A percentile compares a stretch with the other conserved stretches of the same genome.
Conservation (phyloP, 345 rosid genomes). For the Eucalyptus polyanthemos region DNA sequence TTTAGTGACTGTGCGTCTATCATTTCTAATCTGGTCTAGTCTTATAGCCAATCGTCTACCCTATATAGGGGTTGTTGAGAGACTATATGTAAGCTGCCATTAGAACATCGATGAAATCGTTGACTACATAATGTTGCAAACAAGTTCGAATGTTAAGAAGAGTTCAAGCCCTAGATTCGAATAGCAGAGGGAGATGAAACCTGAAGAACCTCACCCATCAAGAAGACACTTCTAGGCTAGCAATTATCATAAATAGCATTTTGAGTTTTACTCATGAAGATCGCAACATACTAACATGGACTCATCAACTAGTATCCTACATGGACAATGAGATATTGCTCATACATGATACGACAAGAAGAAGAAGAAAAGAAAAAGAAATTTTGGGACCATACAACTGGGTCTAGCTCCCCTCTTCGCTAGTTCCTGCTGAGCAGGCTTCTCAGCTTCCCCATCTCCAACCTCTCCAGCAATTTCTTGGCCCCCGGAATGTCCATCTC, state of each 20-base stretch:
- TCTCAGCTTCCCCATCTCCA: constrained; percentile 71
- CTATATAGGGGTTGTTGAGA: not conserved
- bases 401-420: not conserved
- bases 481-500: constrained; percentile 90
- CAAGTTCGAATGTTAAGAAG: not conserved
- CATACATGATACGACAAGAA: not conserved
- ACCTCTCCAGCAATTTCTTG: constrained; percentile 66
- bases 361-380: not conserved
- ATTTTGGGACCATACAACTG: not conserved
- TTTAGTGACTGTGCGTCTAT: not conserved
- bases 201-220: not conserved
- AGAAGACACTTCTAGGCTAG: not conserved
- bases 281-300: not conserved
- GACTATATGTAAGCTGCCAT: not conserved
- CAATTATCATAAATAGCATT: not conserved
- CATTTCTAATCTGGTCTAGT: not conserved
- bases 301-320: not conserved
- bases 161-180: not conserved
- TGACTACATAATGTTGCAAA: not conserved
- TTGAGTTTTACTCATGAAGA: not conserved
- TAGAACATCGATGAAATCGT: not conserved
- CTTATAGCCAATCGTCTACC: not conserved
- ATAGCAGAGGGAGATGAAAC: not conserved
- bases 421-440: constrained; percentile 50
- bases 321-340: constrained; percentile 6